Conservation (phyloP, 805 yeast genomes). For the Kazachstania taianensis region DNA sequence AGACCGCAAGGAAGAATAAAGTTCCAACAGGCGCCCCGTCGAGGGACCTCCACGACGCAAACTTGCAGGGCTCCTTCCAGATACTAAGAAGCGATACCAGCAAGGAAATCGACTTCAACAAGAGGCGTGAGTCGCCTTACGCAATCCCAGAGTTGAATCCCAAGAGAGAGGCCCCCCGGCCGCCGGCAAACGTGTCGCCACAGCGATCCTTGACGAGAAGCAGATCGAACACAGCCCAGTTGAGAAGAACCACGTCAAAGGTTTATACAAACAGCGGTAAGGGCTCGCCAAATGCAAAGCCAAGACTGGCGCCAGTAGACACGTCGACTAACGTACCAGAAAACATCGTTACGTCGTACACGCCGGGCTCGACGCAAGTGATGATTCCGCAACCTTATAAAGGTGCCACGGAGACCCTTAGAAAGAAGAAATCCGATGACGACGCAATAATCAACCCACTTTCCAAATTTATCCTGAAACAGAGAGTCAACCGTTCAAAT, state of each 20-base stretch:
- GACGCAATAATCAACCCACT: constrained; percentile 7
- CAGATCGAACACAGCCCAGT: constrained; percentile 8
- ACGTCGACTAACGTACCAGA: constrained; percentile 11
- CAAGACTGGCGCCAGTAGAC: too few species aligned
- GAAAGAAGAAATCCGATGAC: constrained; percentile 9
- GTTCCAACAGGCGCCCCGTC: constrained; percentile 1
- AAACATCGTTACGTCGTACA: constrained; percentile 28
- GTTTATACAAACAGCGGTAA: too few species aligned
- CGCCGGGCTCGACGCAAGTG: constrained; percentile 36
- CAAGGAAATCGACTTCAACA: constrained; percentile 72
- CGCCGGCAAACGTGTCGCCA: constrained; percentile 35
- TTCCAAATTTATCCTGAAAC: constrained; percentile 9
- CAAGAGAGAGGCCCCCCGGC: constrained; percentile 60
- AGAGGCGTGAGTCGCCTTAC: constrained; percentile 67
- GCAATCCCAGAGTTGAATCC: constrained; percentile 52
- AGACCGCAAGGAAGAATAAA: constrained; percentile 2
- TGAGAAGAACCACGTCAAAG: constrained; percentile 13
- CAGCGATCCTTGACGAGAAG: constrained; percentile 14
- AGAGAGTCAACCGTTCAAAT: constrained; percentile 16
- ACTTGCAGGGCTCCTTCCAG: constrained; percentile 41
- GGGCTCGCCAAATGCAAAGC: constrained; percentile 7
- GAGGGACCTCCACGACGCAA: too few species aligned
- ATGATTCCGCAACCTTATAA: constrained; percentile 35
- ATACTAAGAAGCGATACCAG: constrained; percentile 55
- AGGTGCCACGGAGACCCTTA: constrained; percentile 18